Evolutionary conservation across 306 rosid species (phyloP), one percentile per base, ranked within the genome.

Genomic region (Rubus idaeus): DNA sequence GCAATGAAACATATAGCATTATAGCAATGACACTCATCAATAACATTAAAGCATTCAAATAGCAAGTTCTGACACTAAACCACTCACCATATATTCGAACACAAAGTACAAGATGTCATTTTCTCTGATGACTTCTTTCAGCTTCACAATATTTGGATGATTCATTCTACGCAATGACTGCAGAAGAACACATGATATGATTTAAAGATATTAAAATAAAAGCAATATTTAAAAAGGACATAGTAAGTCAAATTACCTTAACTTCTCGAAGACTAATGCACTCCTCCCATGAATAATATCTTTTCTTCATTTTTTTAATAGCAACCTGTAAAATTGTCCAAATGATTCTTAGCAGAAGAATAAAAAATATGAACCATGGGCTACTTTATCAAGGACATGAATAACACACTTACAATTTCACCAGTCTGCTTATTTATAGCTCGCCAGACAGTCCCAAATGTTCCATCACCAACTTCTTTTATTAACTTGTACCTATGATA

Each of bases 401-500:
- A 14, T 26, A 26, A 50, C 41, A 81, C 35, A 87, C 97, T 91
- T 86, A 96, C 99, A 83, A 91, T 96, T 92, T 96, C 98, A 70
- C 98, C 99, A 69, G 93, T 88, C 80, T 88, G 93, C 91, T 88
- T 96, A 80, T 86, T 82, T 51, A 96, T 87, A 71, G 98, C 99
- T 79, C 98, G 83, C 99, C 99, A 96, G 44, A 96, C 99, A 84
- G 86, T 87, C 75, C 99, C 99, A 83, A 92, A 96, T 14, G 99
- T 89, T 73, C 99, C 99, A 85, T 96, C 91, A 83, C 99, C 99
- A 62, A 96, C 99, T 88, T 96, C 99, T 89, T 96, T 96, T 79
- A 92, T 96, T 87, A 96, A 81, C 82, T 81, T 89, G 88, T 91
- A 96, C 90, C 98, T 95, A 65, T 17, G 42, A 63, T 64, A 23